Percentiles rank a stretch among this genome's conserved stretches.
phyloP scores from a whole-genome alignment of 2,329 filamentous ascomycete genomes.

The Arthrobotrys pseudoclavata region DNA sequence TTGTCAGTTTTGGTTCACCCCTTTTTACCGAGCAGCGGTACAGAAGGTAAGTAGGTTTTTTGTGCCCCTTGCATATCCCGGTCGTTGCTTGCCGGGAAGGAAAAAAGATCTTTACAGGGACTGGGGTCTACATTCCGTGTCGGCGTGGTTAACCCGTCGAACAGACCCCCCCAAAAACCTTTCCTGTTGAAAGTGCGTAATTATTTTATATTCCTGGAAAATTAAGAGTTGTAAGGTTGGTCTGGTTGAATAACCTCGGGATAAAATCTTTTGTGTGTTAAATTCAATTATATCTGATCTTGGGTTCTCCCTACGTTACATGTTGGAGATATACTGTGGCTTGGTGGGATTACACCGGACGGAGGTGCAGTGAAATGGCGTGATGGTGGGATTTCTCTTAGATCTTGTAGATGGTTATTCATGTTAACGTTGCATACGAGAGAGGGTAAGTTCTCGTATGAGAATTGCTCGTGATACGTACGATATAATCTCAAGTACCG shows the following conservation, averaged over 20 bases:
- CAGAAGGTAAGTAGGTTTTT: no score
- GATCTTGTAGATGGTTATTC: neutral
- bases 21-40: slow-evolving; percentile 42
- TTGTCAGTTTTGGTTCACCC: slow-evolving; percentile 7
- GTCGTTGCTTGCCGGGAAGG: slow-evolving; percentile 13
- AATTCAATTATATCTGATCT: neutral
- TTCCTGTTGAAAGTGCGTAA: neutral
- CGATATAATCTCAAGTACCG: neutral
- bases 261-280: neutral
- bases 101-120: slow-evolving; percentile 9
- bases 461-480: slow-evolving; percentile 6
- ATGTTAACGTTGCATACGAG: slow-evolving; percentile 10
- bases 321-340: slow-evolving; percentile 30
- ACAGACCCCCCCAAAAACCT: neutral
- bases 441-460: neutral
- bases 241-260: slow-evolving; percentile 2
- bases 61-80: slow-evolving; percentile 39
- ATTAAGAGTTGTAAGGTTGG: slow-evolving; percentile 2
- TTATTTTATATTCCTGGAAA: slow-evolving; percentile 1
- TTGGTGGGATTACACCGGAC: neutral
- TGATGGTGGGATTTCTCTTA: slow-evolving; percentile 21
- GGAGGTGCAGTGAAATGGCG: slow-evolving; percentile 10
- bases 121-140: neutral
- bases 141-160: neutral
- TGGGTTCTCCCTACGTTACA: neutral